These are phyloP conservation scores for Klebsormidium nitens DNA, from an alignment of 139 green algal genomes.

Conservation along the genomic window DNA sequence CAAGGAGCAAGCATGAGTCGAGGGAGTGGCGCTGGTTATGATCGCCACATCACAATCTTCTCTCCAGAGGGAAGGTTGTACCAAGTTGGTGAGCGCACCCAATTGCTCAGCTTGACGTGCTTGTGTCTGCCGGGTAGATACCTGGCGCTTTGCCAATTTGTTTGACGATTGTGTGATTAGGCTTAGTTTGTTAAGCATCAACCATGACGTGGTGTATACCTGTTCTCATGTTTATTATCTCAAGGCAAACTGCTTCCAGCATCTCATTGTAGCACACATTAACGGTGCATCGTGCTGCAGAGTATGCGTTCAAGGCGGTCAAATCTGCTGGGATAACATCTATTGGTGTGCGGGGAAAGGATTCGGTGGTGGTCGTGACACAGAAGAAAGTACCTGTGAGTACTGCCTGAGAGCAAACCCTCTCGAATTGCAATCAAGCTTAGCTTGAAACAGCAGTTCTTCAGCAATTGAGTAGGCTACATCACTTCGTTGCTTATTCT, in stretches of 20 bases:
- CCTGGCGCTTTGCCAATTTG: not conserved
- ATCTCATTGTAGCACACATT: no score
- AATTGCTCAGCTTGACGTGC: not conserved
- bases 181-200: no score
- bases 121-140: not conserved
- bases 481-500: no score
- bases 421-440: no score
- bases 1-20: conserved; percentile 75
- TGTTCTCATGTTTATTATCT: no score
- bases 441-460: no score
- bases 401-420: no score
- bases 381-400: conserved; percentile 55
- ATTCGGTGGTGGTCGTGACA: conserved; percentile 87
- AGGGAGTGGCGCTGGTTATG: conserved; percentile 68
- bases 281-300: no score
- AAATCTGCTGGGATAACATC: conserved; percentile 81
- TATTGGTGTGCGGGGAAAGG: conserved; percentile 85
- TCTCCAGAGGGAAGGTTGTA: conserved; percentile 88
- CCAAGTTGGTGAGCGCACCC: conserved; percentile 68
- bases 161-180: not conserved
- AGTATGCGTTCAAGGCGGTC: conserved; percentile 99
- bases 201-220: no score
- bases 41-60: conserved; percentile 96
- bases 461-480: no score
- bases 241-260: no score